Evolutionary conservation across 139 green algal genomes (phyloP).

Genomic region (Ettlia oleoabundans): DNA sequence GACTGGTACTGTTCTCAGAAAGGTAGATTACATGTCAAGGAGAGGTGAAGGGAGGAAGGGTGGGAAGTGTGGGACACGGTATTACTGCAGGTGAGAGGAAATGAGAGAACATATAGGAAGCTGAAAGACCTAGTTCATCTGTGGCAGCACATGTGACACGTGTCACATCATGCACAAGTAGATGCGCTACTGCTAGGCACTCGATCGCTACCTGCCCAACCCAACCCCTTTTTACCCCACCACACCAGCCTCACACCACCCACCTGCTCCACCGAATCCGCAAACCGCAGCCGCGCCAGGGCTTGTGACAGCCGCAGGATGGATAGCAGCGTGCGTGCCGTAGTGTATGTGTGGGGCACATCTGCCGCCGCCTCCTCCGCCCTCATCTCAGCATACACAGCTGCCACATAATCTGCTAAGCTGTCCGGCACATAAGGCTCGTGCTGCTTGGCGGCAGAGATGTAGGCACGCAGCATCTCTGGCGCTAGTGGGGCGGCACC

Average conservation of each 20-base stretch:
- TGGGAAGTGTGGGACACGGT: background rate
- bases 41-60: background rate
- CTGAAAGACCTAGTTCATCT: too few species aligned
- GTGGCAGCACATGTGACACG: background rate
- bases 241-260: background rate
- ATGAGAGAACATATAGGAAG: too few species aligned
- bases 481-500: slow-evolving; percentile 58
- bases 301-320: slow-evolving; percentile 94
- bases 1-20: too few species aligned
- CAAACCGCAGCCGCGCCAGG: slow-evolving; percentile 85
- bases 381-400: slow-evolving; percentile 88
- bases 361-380: slow-evolving; percentile 55
- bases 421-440: slow-evolving; percentile 79
- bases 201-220: too few species aligned
- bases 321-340: slow-evolving; percentile 94
- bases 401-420: slow-evolving; percentile 91
- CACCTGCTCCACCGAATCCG: slow-evolving; percentile 62
- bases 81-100: background rate
- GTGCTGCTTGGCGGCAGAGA: slow-evolving; percentile 75
- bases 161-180: too few species aligned
- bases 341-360: slow-evolving; percentile 84
- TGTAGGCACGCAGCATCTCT: slow-evolving; percentile 85
- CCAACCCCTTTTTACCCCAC: too few species aligned
- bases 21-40: too few species aligned
- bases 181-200: too few species aligned